These are phyloP conservation scores for Lepraria neglecta DNA, from an alignment of 495 filamentous ascomycete species.

Conservation along the genomic window DNA sequence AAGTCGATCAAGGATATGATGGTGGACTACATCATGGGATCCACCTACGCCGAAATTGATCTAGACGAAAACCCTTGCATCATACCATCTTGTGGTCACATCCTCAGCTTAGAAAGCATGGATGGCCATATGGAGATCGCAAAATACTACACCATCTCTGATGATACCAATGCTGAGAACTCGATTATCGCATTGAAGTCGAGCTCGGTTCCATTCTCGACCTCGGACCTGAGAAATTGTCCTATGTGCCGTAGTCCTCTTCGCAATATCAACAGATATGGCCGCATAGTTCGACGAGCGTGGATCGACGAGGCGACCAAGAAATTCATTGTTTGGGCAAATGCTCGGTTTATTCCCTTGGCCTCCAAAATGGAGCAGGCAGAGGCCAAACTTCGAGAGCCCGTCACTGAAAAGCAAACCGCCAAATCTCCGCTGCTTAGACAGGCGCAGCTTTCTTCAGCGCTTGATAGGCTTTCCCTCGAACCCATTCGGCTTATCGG, in stretches of 20 bases:
- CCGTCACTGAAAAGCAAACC: not conserved
- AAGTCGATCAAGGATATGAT: constrained; percentile 38
- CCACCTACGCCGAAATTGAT: constrained; percentile 50
- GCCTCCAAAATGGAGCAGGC: constrained; percentile 35
- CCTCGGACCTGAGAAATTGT: constrained; percentile 48
- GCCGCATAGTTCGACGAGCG: constrained; percentile 57
- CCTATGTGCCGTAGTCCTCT: constrained; percentile 59
- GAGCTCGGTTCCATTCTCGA: constrained; percentile 45
- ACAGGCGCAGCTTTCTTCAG: constrained; percentile 16
- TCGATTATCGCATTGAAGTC: constrained; percentile 39
- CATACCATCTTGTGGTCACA: constrained; percentile 60
- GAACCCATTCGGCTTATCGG: constrained; percentile 11
- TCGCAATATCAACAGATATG: constrained; percentile 57
- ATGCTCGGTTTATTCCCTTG: constrained; percentile 45
- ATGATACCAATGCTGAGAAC: constrained; percentile 38
- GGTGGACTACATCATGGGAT: constrained; percentile 50
- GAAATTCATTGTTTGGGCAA: constrained; percentile 53
- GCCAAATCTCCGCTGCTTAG: constrained; percentile 1
- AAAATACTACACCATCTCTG: constrained; percentile 44
- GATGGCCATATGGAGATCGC: constrained; percentile 60
- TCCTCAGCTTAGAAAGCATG: constrained; percentile 55
- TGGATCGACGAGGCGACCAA: constrained; percentile 62
- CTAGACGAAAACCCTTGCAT: constrained; percentile 55
- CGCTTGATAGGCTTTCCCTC: constrained; percentile 18
- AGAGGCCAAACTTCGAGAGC: constrained; percentile 30